These are phyloP conservation scores for Eudorina sp. DNA, from an alignment of 139 green algal genomes.

Conservation along the genomic window DNA sequence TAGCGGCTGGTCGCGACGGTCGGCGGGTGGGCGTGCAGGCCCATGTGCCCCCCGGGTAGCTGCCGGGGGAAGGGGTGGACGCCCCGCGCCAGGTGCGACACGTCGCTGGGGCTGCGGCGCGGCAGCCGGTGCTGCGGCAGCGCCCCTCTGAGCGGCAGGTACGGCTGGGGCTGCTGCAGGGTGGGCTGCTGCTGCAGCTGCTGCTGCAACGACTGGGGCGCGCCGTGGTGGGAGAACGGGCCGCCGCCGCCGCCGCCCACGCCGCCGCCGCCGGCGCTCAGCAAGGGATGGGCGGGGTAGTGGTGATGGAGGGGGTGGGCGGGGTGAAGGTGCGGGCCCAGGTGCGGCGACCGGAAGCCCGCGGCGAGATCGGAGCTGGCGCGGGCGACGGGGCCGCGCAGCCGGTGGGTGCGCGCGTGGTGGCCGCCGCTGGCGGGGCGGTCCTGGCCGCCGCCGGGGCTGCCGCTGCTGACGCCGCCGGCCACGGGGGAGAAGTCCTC, in stretches of 20 bases:
- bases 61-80: no score
- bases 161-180: not conserved
- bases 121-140: constrained; percentile 14
- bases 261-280: no score
- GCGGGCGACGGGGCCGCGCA: not conserved
- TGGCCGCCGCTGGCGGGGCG: not conserved
- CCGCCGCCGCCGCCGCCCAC: no score
- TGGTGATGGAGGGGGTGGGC: not conserved
- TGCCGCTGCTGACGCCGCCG: not conserved
- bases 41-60: no score
- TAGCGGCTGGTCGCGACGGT: not conserved
- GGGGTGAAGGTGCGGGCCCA: not conserved
- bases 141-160: not conserved
- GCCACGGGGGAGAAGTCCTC: not conserved
- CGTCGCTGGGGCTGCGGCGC: constrained; percentile 36
- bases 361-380: constrained; percentile 14
- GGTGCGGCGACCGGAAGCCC: not conserved
- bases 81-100: constrained; percentile 8
- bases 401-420: not conserved
- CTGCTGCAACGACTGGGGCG: no score
- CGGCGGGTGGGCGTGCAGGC: no score
- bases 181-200: not conserved
- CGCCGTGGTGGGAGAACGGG: no score
- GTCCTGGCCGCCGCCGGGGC: not conserved
- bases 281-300: not conserved